Percentiles rank a stretch among this genome's conserved stretches.
Evolutionary conservation across 495 filamentous ascomycete genomes (phyloP).

Genomic region (Podospora bellae-mahoneyi): DNA sequence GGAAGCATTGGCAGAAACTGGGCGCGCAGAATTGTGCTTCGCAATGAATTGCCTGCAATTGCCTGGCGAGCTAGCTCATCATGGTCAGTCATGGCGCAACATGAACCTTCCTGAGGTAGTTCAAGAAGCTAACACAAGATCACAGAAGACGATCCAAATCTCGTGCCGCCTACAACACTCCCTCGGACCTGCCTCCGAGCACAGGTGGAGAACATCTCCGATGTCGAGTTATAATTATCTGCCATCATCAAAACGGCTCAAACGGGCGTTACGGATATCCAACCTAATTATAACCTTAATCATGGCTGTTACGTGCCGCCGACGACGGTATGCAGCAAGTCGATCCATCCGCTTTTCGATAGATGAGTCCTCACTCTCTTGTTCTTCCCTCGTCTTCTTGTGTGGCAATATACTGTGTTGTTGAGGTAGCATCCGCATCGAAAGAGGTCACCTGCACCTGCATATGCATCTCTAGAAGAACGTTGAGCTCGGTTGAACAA

Average conservation of each 20-base stretch:
- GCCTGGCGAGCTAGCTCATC: too few relatives aligned
- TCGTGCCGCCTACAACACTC: background rate
- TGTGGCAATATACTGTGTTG: too few relatives aligned
- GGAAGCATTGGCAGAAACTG: background rate
- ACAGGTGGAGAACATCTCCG: background rate
- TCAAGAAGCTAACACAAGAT: background rate
- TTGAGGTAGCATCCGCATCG: background rate
- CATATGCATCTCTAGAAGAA: background rate
- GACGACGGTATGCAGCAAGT: too few relatives aligned
- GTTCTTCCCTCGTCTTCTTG: too few relatives aligned
- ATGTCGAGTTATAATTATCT: too few relatives aligned
- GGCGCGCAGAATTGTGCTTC: background rate
- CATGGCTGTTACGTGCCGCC: background rate
- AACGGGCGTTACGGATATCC: background rate
- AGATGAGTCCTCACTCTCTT: too few relatives aligned
- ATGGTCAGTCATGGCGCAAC: too few relatives aligned
- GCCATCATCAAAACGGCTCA: too few relatives aligned
- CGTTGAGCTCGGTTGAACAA: background rate
- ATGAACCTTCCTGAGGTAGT: too few relatives aligned
- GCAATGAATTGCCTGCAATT: too few relatives aligned
- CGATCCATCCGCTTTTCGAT: too few relatives aligned
- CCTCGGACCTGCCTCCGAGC: background rate
- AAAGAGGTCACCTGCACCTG: background rate
- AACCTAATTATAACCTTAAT: background rate
- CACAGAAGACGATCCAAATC: background rate